Evolutionary conservation across 306 rosid species (phyloP), one percentile per base, ranked within the genome.

Genomic region (Pueraria montana): DNA sequence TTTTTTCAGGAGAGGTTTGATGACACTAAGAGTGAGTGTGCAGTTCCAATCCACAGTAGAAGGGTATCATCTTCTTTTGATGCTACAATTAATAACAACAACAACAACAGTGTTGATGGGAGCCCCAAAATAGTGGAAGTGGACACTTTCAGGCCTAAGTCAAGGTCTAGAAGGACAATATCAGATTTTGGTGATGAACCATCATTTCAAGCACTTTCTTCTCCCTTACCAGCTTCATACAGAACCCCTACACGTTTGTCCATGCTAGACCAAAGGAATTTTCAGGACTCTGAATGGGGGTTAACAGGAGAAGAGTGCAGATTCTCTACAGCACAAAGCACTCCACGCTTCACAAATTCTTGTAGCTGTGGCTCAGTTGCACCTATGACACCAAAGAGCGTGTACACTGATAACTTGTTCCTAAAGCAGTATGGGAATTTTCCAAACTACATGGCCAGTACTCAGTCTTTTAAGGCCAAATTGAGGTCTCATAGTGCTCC

Each of bases 401-500:
- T 86, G 0, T 88, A 91, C 38, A 76, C 45, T 0, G 96, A 86
- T 0, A 87, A 79, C 62, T 85, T 83, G 9, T 83, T 86, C 78
- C 59, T 63, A 0, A n/a, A 84, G 58, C 91, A 88, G 42, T 87
- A 84, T 61, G 85, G 83, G 6, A 86, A 89, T 46, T 84, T 59
- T 27, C 97, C 95, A 2, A 93, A 87, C 32, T 95, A 93, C 81
- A 93, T 95, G 98, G 89, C 92, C 2, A 88, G 84, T 40, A 95
- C 98, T 4, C 83, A 89, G 76, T 93, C 97, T 24, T 95, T 90
- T 24, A 86, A 88, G 91, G 98, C 98, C 40, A 95, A 95, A 80
- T 86, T 91, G 89, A 89, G 98, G 83, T 93, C 98, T 2, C 88
- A 95, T 8, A 91, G 97, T 66, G 98, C 97, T 46, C 98, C 98